These are phyloP conservation scores for Elaphomyces granulatus DNA, from an alignment of 495 filamentous ascomycete genomes.

Conservation along the genomic window DNA sequence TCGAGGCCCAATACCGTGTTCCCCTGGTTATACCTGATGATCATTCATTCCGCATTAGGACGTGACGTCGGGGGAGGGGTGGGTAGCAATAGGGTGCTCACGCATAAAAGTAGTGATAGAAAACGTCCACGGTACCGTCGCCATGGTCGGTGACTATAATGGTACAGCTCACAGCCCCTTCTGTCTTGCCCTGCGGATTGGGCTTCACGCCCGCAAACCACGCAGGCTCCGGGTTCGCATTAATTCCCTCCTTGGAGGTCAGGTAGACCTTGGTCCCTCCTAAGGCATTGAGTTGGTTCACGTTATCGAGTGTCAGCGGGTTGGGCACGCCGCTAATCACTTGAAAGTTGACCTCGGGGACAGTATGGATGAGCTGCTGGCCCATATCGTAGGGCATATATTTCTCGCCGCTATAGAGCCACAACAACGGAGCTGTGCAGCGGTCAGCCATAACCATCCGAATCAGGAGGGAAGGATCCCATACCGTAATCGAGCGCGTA, in stretches of 20 bases:
- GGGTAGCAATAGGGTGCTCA: constrained; percentile 16
- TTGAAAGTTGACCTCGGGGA: constrained; percentile 38
- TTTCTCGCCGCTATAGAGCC: constrained; percentile 42
- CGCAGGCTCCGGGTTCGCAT: constrained; percentile 29
- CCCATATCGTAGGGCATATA: constrained; percentile 47
- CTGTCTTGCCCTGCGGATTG: constrained; percentile 32
- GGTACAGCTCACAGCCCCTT: constrained; percentile 29
- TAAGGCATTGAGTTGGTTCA: constrained; percentile 37
- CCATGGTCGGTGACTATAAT: constrained; percentile 46
- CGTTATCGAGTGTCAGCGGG: constrained; percentile 40
- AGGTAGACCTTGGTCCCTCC: constrained; percentile 41
- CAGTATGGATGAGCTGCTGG: constrained; percentile 39
- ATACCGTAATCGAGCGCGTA: constrained; percentile 20
- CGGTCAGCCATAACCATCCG: background rate
- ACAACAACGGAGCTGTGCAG: constrained; percentile 30
- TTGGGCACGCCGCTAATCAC: constrained; percentile 23
- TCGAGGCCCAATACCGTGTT: constrained; percentile 34
- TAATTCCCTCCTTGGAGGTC: constrained; percentile 42
- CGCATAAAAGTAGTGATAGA: constrained; percentile 58
- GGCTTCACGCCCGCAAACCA: constrained; percentile 41
- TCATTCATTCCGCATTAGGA: background rate
- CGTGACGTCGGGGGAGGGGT: too few relatives aligned
- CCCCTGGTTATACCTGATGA: constrained; percentile 34
- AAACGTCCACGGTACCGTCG: constrained; percentile 41
- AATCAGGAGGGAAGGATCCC: background rate